These are phyloP conservation scores for Aeminium ludgeri DNA, from an alignment of 495 filamentous ascomycete genomes.

Conservation along the genomic window DNA sequence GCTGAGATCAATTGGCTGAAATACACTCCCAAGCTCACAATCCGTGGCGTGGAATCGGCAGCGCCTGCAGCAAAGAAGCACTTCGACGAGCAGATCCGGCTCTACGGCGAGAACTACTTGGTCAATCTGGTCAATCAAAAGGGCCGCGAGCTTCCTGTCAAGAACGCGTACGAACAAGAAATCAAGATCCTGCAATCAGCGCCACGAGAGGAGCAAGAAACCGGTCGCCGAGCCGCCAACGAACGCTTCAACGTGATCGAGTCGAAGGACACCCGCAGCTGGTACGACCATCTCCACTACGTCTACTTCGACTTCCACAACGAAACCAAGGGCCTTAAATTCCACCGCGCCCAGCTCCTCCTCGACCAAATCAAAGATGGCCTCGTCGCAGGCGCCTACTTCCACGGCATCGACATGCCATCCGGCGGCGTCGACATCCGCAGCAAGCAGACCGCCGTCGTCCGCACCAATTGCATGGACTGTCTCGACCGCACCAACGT, in stretches of 20 bases:
- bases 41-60: slow-evolving; percentile 71
- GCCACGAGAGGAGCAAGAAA: slow-evolving; percentile 43
- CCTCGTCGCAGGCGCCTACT: slow-evolving; percentile 65
- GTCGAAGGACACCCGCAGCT: slow-evolving; percentile 37
- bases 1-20: slow-evolving; percentile 80
- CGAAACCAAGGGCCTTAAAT: slow-evolving; percentile 84
- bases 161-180: slow-evolving; percentile 82
- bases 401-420: slow-evolving; percentile 76
- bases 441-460: slow-evolving; percentile 63
- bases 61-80: slow-evolving; percentile 62
- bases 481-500: slow-evolving; percentile 96
- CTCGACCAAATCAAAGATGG: slow-evolving; percentile 61
- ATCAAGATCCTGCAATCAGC: slow-evolving; percentile 55
- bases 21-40: slow-evolving; percentile 76
- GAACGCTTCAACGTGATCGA: slow-evolving; percentile 75
- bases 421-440: slow-evolving; percentile 64
- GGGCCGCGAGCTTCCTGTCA: slow-evolving; percentile 71
- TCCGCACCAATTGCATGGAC: slow-evolving; percentile 98
- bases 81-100: slow-evolving; percentile 75
- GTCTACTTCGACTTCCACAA: slow-evolving; percentile 97
- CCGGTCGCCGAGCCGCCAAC: slow-evolving; percentile 36
- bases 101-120: slow-evolving; percentile 92
- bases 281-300: slow-evolving; percentile 75
- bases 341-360: slow-evolving; percentile 79
- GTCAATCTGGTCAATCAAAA: slow-evolving; percentile 95